These are phyloP conservation scores for Lippia alba DNA, from an alignment of 305 asterid species.

Conservation along the genomic window DNA sequence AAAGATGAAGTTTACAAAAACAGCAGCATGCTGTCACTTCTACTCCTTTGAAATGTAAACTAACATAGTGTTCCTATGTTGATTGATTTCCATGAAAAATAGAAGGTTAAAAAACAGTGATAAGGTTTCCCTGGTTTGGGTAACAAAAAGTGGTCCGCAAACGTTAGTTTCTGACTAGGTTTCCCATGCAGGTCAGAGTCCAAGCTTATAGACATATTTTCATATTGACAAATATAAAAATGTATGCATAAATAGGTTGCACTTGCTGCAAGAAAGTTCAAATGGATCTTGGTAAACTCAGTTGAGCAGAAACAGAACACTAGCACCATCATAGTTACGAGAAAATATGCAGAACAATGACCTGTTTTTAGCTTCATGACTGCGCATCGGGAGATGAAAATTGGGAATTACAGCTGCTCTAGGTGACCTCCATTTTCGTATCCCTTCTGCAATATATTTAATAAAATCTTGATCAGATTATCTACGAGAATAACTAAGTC, in stretches of 20 bases:
- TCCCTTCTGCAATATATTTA: conserved; percentile 42
- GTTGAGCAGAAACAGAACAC: not conserved
- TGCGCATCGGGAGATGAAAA: conserved; percentile 82
- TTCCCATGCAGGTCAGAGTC: not conserved
- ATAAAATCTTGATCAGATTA: conserved; percentile 3
- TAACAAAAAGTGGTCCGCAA: not conserved
- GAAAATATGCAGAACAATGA: conserved; percentile 2
- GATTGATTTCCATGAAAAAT: not conserved
- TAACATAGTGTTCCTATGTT: not conserved
- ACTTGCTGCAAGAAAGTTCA: not conserved
- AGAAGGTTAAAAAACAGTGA: not conserved
- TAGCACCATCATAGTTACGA: not conserved
- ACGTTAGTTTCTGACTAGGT: not conserved
- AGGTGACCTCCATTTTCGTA: conserved; percentile 58
- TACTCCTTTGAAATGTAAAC: not conserved
- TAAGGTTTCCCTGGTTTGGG: not conserved
- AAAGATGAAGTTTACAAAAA: not conserved
- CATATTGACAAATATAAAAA: too few species aligned
- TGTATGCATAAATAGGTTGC: too few species aligned
- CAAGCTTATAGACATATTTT: too few species aligned
- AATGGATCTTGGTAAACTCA: not conserved
- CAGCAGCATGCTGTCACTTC: not conserved
- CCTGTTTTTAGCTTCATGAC: conserved; percentile 81
- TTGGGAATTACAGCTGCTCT: conserved; percentile 65
- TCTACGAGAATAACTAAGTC: not conserved